Conservation (phyloP, 2,329 filamentous ascomycete genomes). For the Pleoardoris graminearum region DNA sequence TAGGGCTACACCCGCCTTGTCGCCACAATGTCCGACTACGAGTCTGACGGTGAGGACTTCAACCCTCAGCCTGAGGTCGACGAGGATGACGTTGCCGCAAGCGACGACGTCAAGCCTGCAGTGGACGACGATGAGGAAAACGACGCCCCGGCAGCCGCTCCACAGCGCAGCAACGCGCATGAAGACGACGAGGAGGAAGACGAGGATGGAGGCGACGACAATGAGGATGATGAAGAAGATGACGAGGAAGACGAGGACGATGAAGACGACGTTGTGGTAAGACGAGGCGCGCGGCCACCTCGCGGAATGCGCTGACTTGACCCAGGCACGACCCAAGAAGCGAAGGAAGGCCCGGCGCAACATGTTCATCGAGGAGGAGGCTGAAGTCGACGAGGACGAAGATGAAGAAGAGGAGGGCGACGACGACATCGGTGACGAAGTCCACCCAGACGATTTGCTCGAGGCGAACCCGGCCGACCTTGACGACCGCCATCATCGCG, state of each 20-base stretch:
- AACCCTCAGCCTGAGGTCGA: constrained; percentile 7
- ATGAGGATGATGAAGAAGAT: not conserved
- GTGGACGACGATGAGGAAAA: constrained; percentile 1
- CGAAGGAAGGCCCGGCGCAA: constrained; percentile 2
- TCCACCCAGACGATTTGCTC: constrained; percentile 85
- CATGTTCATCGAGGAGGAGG: constrained; percentile 9
- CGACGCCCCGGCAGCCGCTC: not conserved
- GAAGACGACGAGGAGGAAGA: constrained; percentile 2
- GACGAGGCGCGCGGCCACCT: not conserved
- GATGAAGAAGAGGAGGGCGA: constrained; percentile 77
- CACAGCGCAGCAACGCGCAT: not conserved
- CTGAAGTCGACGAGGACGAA: constrained; percentile 76
- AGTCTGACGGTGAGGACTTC: constrained; percentile 6
- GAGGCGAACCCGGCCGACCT: constrained; percentile 76
- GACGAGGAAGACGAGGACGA: constrained; percentile 3
- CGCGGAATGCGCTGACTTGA: not conserved
- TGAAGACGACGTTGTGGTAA: constrained; percentile 6
- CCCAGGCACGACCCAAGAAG: constrained; percentile 1
- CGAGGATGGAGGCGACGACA: not conserved
- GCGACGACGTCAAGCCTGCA: not conserved
- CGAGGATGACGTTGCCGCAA: constrained; percentile 1
- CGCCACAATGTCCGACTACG: constrained; percentile 4
- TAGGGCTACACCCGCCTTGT: not conserved
- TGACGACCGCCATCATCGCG: constrained; percentile 90
- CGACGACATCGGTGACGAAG: constrained; percentile 84